phyloP scores from a whole-genome alignment of 2,329 filamentous ascomycete genomes.

The Scedosporium apiospermum region DNA sequence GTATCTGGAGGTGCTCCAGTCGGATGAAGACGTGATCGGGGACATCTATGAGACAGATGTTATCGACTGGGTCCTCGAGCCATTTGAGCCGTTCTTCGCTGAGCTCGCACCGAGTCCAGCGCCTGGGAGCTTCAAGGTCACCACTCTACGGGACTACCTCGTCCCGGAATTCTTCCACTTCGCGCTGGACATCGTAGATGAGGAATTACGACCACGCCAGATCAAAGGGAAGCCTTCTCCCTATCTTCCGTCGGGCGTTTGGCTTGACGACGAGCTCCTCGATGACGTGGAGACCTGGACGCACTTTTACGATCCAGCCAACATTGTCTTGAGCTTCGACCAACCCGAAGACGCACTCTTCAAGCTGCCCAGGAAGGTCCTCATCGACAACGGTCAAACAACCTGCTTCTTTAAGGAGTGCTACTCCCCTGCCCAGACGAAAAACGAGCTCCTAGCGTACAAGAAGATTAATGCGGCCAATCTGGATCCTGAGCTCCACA shows the following conservation, averaged over 20 bases:
- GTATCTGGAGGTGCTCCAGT: not conserved
- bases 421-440: conserved; percentile 8
- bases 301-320: conserved; percentile 12
- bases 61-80: conserved; percentile 12
- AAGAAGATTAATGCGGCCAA: conserved; percentile 9
- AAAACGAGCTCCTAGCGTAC: conserved; percentile 10
- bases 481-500: conserved; percentile 8
- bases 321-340: conserved; percentile 11
- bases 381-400: conserved; percentile 10
- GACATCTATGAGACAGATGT: conserved; percentile 6
- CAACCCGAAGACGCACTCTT: conserved; percentile 14
- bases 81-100: conserved; percentile 12
- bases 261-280: conserved; percentile 12
- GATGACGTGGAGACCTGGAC: conserved; percentile 15
- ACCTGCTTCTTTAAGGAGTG: conserved; percentile 15
- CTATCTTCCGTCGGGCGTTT: conserved; percentile 8
- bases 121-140: conserved; percentile 8
- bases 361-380: conserved; percentile 11
- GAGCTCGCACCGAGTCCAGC: conserved; percentile 13
- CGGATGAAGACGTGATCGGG: not conserved
- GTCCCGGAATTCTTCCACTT: conserved; percentile 13
- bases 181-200: conserved; percentile 11
- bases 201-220: conserved; percentile 9
- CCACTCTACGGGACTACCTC: conserved; percentile 12
- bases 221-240: conserved; percentile 6